Evolutionary conservation across 768 basidiomycete genomes (phyloP), one percentile per base, ranked within the genome.

Genomic region (Daedaleopsis sinensis): DNA sequence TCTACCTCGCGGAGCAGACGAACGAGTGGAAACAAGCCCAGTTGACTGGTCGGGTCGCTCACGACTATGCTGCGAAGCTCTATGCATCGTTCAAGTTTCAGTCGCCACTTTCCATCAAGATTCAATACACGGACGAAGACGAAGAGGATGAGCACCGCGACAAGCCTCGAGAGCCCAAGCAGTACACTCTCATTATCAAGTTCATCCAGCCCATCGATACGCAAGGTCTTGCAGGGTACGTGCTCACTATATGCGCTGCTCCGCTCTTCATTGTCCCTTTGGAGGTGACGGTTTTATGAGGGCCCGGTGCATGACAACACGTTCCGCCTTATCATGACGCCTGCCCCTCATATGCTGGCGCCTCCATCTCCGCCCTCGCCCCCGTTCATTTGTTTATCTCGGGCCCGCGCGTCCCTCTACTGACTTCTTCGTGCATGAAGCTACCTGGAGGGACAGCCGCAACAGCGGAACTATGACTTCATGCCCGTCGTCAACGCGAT

Each of bases 401-500:
- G 55, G 55, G 38, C 52, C 37, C 57, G 52, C 49, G 48, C 39
- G 54, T 58, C 57, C 46, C 57, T 43, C 57, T 65, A 21, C 66
- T 49, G 36, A 56, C 57, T 27, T 18, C 57, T 44, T 58, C 27
- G 38, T 32, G 8, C 52, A 46, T 47, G 36, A 55, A 85, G 84
- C 56, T 78, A 83, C 65, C 69, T 84, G 19, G 64, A 68, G 24
- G 83, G 84, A n/a, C 70, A 80, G 21, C 73, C 72, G 2, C 74
- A 79, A 51, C 77, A 73, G 61, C 74, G 77, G 27, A 69, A 75
- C 57, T 80, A 78, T 59, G 84, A 84, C 64, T 67, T 78, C 52
- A 68, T 76, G 46, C 84, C 83, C 0, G 71, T 82, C 38, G 74
- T 85, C 43, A 67, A 82, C 50, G 83, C 83, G 5, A 59, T 85